These are phyloP conservation scores for Pyropia yezoensis DNA, from an alignment of 23 red algal species.

Conservation along the genomic window DNA sequence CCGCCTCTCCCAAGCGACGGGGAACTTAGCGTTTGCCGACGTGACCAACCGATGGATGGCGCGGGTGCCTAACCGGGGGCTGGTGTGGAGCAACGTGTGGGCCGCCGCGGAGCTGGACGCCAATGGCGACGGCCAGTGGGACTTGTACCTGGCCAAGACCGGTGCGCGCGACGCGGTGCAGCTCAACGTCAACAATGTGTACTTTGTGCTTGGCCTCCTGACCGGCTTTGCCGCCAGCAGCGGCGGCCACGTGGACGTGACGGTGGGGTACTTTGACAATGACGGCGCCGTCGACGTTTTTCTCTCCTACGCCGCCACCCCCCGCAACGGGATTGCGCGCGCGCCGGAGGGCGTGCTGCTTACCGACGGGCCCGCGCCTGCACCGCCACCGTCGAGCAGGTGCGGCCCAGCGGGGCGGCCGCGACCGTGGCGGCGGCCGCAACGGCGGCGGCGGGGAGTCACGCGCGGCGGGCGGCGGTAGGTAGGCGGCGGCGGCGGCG, in stretches of 20 bases:
- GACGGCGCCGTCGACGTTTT: conserved; percentile 40
- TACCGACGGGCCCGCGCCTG: background rate
- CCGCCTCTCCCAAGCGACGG: conserved; percentile 7
- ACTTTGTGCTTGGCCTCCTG: conserved; percentile 1
- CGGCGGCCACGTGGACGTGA: conserved; percentile 9
- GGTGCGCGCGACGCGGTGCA: conserved; percentile 6
- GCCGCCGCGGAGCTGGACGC: conserved; percentile 41
- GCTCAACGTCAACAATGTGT: conserved; percentile 6
- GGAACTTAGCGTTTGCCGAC: conserved; percentile 1
- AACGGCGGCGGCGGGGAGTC: no score
- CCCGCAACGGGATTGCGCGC: background rate
- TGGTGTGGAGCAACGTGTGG: background rate
- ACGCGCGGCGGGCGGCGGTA: no score
- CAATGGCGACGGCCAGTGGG: conserved; percentile 48
- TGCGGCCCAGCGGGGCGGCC: no score
- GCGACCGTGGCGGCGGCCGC: no score
- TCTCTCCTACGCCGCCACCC: background rate
- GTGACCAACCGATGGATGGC: background rate
- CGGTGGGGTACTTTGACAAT: conserved; percentile 50
- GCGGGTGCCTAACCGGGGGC: no score
- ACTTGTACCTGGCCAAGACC: conserved; percentile 37
- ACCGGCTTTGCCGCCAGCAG: conserved; percentile 16
- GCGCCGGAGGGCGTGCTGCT: background rate
- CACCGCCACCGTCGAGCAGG: no score
- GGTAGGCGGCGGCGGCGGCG: no score